Base-by-base conservation (phyloP, 495 filamentous ascomycete species). In the Penicillium maclennaniae region DNA sequence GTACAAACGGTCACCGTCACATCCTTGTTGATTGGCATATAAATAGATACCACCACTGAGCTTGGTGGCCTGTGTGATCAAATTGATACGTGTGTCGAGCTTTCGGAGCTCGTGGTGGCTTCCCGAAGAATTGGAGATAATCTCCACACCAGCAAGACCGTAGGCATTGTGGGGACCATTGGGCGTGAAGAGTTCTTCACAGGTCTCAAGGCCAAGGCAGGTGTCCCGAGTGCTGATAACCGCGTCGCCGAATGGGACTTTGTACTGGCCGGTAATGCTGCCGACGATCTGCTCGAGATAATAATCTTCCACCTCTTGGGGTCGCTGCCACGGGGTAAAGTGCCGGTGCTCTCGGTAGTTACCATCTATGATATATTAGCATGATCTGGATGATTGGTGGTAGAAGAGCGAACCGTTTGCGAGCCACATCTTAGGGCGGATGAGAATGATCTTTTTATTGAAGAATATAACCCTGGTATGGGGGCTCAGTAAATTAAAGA, bases 391-490 rank as follows among this genome's bases (percentile, higher is more conserved):
- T 58, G 34, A 63, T 43, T 14, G 43, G 21, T 4, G 4, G 5
- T 16, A 27, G 3, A 36, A 6, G 21, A 42, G 65, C 68, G 1
- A 44, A 73, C 91, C 87, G 49, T 88, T 87, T 43, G 91, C 91
- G 15, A 96, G 82, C 62, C 76, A 89, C 65, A 92, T 77, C 69
- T 96, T 96, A 0, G 91, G 91, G 16, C 91, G 77, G 51, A 96
- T 89, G 39, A 89, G 71, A 38, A 88, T 65, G 25, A 92, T 86
- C 69, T 83, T 82, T 23, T 79, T 72, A 58, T 91, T 82, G 52
- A 84, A 77, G 60, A 72, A 76, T 47, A 93, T 82, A 17, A 88
- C 76, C 3, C 69, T 71, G 21, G 2, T 34, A 45, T 79, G 82
- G 20, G 74, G 70, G 27, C 7, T 21, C 6, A 44, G 20, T 15